These are phyloP conservation scores for Xylaria telfairii DNA, from an alignment of 495 filamentous ascomycete genomes.

Conservation along the genomic window DNA sequence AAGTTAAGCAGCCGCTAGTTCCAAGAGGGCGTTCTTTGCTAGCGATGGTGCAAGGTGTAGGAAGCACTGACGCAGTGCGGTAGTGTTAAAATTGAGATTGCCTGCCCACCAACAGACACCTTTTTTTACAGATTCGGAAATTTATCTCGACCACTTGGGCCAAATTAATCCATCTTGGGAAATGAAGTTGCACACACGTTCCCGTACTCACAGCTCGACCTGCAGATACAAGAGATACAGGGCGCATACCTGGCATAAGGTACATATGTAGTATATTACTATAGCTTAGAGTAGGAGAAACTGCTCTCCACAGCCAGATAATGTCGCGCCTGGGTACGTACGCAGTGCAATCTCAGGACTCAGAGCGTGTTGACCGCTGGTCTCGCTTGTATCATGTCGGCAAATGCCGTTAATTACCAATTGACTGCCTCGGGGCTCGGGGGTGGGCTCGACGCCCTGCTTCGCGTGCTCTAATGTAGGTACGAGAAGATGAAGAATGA, in stretches of 20 bases:
- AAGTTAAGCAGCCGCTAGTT: slow-evolving; percentile 9
- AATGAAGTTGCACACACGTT: slow-evolving; percentile 8
- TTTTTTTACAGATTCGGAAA: slow-evolving; percentile 2
- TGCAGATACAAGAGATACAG: background rate
- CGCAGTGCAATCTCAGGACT: background rate
- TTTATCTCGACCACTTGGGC: background rate
- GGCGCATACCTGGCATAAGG: background rate
- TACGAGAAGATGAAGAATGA: background rate
- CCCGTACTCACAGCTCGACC: background rate
- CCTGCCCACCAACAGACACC: background rate
- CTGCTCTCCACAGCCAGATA: background rate
- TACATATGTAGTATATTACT: background rate
- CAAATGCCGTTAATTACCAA: background rate
- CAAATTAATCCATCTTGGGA: slow-evolving; percentile 14
- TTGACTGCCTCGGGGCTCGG: no score
- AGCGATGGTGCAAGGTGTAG: background rate
- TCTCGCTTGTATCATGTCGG: slow-evolving; percentile 12
- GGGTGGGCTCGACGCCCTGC: background rate
- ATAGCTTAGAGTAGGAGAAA: background rate
- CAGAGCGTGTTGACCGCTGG: slow-evolving; percentile 4
- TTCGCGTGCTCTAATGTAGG: slow-evolving; percentile 13
- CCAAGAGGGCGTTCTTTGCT: background rate
- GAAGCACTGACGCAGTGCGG: background rate
- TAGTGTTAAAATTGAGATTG: background rate
- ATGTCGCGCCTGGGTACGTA: background rate